phyloP scores from a whole-genome alignment of 129 eudicot species.

The Logfia minima region DNA sequence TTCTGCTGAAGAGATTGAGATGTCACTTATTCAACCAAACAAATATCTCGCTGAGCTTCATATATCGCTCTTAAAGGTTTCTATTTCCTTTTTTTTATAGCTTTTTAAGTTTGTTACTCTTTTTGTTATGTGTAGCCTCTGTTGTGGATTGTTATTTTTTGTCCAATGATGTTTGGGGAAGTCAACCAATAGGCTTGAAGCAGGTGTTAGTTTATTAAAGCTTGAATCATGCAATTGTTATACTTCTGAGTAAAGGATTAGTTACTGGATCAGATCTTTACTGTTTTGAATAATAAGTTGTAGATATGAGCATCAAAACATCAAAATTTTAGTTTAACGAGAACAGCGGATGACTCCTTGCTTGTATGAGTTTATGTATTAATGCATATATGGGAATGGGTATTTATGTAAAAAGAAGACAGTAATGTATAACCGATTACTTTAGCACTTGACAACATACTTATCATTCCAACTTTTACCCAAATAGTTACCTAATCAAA shows the following conservation, averaged over 20 bases:
- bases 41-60: constrained; percentile 64
- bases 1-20: constrained; percentile 82
- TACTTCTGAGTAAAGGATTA: background rate
- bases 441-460: background rate
- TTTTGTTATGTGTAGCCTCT: constrained; percentile 9
- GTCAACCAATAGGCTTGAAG: constrained; percentile 7
- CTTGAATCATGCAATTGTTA: constrained; percentile 17
- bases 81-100: background rate
- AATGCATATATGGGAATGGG: background rate
- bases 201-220: background rate
- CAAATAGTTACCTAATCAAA: background rate
- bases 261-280: background rate
- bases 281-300: constrained; percentile 3
- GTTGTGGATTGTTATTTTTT: constrained; percentile 15
- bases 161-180: background rate
- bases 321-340: background rate
- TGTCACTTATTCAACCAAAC: constrained; percentile 61
- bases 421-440: background rate
- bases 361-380: background rate
- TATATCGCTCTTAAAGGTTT: constrained; percentile 69
- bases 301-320: constrained; percentile 25
- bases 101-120: background rate
- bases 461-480: background rate
- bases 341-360: background rate
- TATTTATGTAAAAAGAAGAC: background rate